Base-by-base conservation (phyloP, 2,329 filamentous ascomycete species). In the Lasiodiplodia sp. region DNA sequence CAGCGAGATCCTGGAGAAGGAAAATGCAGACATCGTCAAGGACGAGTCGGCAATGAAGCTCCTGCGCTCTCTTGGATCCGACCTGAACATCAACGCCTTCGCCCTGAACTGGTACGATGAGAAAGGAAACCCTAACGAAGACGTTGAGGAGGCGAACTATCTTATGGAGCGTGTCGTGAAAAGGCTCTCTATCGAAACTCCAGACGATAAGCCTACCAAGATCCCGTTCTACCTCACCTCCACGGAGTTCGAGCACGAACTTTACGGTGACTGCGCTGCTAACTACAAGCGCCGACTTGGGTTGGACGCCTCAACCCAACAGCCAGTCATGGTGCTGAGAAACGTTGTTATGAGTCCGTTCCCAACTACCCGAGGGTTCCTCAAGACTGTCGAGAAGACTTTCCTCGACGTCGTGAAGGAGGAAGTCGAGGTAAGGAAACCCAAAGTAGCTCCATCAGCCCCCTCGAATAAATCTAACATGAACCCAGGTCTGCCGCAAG, bases 281-380 rank as follows among this genome's bases (percentile, higher is more conserved):
- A 76, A 78, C 12, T 85, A 82, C 72, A 83, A 83, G 75, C 72
- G 75, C 44, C 75, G 82, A 11, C 78, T 85, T 25, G 78, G 78
- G 0, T 73, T 84, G 0, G 66, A 75, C 0, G 18, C 11, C 12
- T 66, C 70, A 4, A 78, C 38, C 1, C 38, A 74, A 0, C 75
- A 81, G 14, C 78, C 81, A 57, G 72, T 85, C 1, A 80, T 83
- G 69, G 82, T 84, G 1, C 62, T 85, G 10, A 77, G 82, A 8
- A 85, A 85, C 34, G 83, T 85, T 0, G 81, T 83, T 37, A 85
- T 85, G 83, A 82, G 79, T 4, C 81, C 82, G 0, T 84, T 81
- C 55, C 80, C 81, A 0, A 80, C 80, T 2, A 77, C 80, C 14
- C 73, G 74, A 0, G 76, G 79, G 49, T 84, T 84, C 69, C 78